Evolutionary conservation across 768 basidiomycete genomes (phyloP).

Genomic region (Pisolithus orientalis): DNA sequence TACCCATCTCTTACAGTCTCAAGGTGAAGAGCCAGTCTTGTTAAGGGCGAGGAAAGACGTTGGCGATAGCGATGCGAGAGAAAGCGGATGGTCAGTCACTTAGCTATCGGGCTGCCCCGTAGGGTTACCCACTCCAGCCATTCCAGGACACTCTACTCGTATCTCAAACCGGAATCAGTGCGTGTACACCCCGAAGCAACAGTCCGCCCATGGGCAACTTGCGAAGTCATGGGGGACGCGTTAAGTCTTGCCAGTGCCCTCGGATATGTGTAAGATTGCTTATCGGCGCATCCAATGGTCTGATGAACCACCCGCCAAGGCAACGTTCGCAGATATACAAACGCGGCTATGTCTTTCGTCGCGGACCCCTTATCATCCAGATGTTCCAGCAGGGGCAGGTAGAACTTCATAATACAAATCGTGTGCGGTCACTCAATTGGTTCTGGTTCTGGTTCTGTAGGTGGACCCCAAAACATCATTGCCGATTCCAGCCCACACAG

Average conservation of each 20-base stretch:
- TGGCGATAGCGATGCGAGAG: conserved; percentile 43
- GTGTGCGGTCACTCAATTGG: not conserved
- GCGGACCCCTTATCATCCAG: conserved; percentile 64
- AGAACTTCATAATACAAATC: conserved; percentile 5
- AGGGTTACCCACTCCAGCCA: not conserved
- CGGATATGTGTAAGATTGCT: conserved; percentile 57
- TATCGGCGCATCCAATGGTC: not conserved
- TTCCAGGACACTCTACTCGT: conserved; percentile 68
- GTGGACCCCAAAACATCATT: conserved; percentile 70
- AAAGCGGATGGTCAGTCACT: conserved; percentile 53
- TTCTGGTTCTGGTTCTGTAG: conserved; percentile 29
- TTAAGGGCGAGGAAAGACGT: conserved; percentile 74
- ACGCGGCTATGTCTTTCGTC: conserved; percentile 69
- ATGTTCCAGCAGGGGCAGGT: conserved; percentile 88
- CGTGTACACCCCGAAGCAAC: conserved; percentile 83
- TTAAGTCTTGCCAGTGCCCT: conserved; percentile 74
- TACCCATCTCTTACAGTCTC: conserved; percentile 42
- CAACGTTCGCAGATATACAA: conserved; percentile 76
- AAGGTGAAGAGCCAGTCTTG: conserved; percentile 57
- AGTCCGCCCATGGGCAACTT: conserved; percentile 79
- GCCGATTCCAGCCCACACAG: conserved; percentile 70
- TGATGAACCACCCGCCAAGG: conserved; percentile 25
- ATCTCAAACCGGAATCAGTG: conserved; percentile 78
- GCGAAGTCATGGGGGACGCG: conserved; percentile 74
- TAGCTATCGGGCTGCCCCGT: not conserved